These are phyloP conservation scores for Microdochium trichocladiopsis DNA, from an alignment of 2,329 filamentous ascomycete genomes.

Conservation along the genomic window DNA sequence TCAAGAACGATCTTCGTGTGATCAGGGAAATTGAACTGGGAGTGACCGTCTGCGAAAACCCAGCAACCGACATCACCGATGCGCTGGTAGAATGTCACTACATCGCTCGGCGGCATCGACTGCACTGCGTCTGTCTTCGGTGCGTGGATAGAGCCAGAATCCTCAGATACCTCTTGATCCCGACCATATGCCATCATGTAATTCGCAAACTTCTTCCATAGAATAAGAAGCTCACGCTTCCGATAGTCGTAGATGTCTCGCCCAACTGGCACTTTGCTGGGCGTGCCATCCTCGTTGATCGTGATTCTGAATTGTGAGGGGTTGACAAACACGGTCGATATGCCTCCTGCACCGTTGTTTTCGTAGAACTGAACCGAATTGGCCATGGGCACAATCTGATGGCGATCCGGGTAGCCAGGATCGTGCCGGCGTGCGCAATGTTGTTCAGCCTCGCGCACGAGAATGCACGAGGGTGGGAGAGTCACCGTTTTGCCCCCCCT, in stretches of 20 bases:
- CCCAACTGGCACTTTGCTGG: conserved; percentile 54
- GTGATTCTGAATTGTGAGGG: conserved; percentile 53
- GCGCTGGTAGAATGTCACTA: conserved; percentile 76
- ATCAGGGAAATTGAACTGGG: conserved; percentile 85
- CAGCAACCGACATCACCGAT: conserved; percentile 76
- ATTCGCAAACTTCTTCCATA: conserved; percentile 70
- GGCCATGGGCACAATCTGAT: conserved; percentile 58
- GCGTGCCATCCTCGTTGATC: conserved; percentile 49
- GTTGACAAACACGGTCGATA: conserved; percentile 56
- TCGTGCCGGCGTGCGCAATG: conserved; percentile 60
- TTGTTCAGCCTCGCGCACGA: conserved; percentile 63
- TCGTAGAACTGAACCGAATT: conserved; percentile 67
- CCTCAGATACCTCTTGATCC: conserved; percentile 54
- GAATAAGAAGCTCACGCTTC: conserved; percentile 57
- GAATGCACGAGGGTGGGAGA: conserved; percentile 63
- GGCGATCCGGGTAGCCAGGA: conserved; percentile 44
- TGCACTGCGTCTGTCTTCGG: conserved; percentile 28
- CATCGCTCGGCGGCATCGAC: conserved; percentile 40
- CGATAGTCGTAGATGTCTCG: conserved; percentile 59
- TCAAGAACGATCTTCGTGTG: conserved; percentile 81
- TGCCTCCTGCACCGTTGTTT: conserved; percentile 57
- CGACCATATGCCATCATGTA: conserved; percentile 69
- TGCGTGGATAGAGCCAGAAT: conserved; percentile 29
- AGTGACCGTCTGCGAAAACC: conserved; percentile 73
- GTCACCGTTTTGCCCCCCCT: conserved; percentile 41